A percentile compares a stretch with the other conserved stretches of the same genome.
Evolutionary conservation across 2,329 filamentous ascomycete genomes (phyloP).

Genomic region (Xylaria polymorpha): DNA sequence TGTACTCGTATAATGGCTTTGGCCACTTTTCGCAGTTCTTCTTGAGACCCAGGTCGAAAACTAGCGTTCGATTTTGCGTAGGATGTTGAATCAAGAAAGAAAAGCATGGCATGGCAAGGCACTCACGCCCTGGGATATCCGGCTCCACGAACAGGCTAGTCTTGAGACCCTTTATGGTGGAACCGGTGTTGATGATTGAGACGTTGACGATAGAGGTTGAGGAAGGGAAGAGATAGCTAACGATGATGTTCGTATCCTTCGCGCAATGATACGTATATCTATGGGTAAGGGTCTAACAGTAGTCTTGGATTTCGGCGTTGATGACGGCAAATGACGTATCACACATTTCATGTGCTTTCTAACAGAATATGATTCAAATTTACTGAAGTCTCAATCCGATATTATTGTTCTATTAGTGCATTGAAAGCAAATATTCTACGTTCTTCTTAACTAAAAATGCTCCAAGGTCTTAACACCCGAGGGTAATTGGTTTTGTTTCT

Average conservation of each 20-base stretch:
- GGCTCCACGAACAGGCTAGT: slow-evolving; percentile 46
- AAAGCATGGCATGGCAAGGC: slow-evolving; percentile 41
- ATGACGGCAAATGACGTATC: no score
- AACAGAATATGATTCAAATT: no score
- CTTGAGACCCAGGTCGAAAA: slow-evolving; percentile 44
- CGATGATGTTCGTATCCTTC: neutral
- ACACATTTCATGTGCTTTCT: no score
- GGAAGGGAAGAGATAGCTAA: slow-evolving; percentile 21
- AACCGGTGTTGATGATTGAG: slow-evolving; percentile 50
- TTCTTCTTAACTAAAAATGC: no score
- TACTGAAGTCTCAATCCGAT: no score
- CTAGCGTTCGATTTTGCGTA: slow-evolving; percentile 40
- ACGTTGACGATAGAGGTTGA: slow-evolving; percentile 50
- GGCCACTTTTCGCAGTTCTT: slow-evolving; percentile 41
- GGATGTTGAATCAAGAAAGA: slow-evolving; percentile 45
- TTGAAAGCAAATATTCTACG: no score
- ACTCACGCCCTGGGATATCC: slow-evolving; percentile 47
- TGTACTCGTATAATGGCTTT: slow-evolving; percentile 3
- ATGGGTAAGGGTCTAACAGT: no score
- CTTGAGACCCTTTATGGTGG: slow-evolving; percentile 42
- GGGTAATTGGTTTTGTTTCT: neutral
- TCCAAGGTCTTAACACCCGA: no score
- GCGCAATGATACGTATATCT: no score
- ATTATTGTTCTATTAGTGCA: no score
- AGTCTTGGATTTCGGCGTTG: no score